Base-by-base conservation (phyloP, 441 rosid species). In the Raphanus hybrid region DNA sequence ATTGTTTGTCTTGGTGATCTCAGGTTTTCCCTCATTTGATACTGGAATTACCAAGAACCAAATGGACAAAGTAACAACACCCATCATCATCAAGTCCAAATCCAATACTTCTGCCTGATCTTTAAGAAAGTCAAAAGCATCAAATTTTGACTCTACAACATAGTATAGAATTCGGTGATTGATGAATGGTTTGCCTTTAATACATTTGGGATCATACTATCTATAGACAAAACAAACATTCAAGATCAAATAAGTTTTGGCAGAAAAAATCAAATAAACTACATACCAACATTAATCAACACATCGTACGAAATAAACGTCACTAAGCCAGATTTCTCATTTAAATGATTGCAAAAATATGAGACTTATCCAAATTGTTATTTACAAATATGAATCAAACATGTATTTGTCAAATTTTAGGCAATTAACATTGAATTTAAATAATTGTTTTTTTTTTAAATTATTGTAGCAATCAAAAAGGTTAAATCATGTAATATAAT, bases 71-170 rank as follows among this genome's bases (percentile, higher is more conserved):
- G 0, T 15, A 7, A 52, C 58, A 52, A 15, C 58, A 52, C 58
- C 58, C 58, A 52, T 52, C 58, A 52, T 52, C 58, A 8, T 52
- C 58, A 52, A 15, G 58, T 20, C 58, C 58, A 52, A 52, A 52
- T 14, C 58, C 20, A 52, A 52, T 52, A 23, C 20, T 2, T 52
- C 58, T 14, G 58, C 20, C 10, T 52, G 58, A 52, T 52, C 18
- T 50, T 50, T 7, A 15, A 52, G 23, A 52, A 8, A 52, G 58
- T 52, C 16, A 52, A 14, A 5, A 8, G 3, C 20, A 48, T 3
- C 54, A 52, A 48, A n/a, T 14, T 52, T 52, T 15, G 58, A 14
- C 58, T 37, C 43, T 48, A n/a, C 15, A 48, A 43, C 52, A 43
- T 43, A 3, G 52, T 50, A 23, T 23, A 23, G 0, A 23, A 23